These are phyloP conservation scores for sunflower (Helianthus annuus) DNA, from an alignment of 129 eudicot species.

Conservation along the genomic window DNA sequence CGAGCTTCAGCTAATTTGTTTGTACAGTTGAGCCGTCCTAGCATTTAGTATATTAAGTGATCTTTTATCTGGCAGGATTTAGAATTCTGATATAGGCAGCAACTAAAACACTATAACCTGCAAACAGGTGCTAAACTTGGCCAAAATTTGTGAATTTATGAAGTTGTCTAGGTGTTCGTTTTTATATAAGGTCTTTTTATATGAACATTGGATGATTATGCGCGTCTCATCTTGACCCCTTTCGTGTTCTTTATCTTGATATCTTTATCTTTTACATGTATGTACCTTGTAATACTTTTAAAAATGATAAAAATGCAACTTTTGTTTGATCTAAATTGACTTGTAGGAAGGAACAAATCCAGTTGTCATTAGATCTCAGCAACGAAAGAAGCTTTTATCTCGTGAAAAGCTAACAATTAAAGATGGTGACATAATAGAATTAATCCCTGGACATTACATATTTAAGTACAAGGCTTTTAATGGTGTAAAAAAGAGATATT, in stretches of 20 bases:
- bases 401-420: constrained; percentile 50
- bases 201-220: neutral
- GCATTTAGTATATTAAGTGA: neutral
- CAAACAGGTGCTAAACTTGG: neutral
- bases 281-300: neutral
- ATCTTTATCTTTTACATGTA: neutral
- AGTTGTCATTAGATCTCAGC: constrained; percentile 63
- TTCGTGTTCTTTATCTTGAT: neutral
- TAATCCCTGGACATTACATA: constrained; percentile 84
- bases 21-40: too few relatives aligned
- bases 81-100: neutral
- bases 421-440: constrained; percentile 75
- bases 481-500: constrained; percentile 18
- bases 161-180: neutral
- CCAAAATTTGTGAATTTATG: constrained; percentile 3
- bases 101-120: neutral
- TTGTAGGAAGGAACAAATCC: constrained; percentile 92
- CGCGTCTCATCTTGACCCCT: neutral
- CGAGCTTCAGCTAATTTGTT: too few relatives aligned
- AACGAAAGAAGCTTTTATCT: constrained; percentile 68
- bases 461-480: constrained; percentile 50
- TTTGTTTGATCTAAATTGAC: constrained; percentile 7
- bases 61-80: constrained; percentile 3
- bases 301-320: neutral
- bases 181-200: neutral